phyloP scores from a whole-genome alignment of 371 early-diverging fungal species.

The Mucor mucedo region DNA sequence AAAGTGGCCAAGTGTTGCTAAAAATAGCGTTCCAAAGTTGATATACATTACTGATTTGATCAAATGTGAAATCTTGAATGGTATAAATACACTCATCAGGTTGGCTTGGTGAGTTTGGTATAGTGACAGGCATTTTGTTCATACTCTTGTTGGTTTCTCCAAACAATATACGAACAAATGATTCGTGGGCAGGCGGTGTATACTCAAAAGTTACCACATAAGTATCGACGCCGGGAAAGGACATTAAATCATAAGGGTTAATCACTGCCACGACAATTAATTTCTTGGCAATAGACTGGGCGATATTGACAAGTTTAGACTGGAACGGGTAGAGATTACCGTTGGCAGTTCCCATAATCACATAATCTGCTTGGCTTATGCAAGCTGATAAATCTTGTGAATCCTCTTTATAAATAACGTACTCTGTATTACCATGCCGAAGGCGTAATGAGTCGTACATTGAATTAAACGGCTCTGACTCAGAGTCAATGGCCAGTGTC shows the following conservation, averaged over 20 bases:
- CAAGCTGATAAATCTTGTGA: constrained; percentile 12
- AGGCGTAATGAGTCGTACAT: constrained; percentile 32
- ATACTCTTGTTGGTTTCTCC: constrained; percentile 33
- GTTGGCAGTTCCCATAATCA: constrained; percentile 55
- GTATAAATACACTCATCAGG: not conserved
- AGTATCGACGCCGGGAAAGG: constrained; percentile 43
- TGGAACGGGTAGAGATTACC: constrained; percentile 53
- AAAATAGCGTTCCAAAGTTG: constrained; percentile 37
- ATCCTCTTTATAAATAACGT: constrained; percentile 38
- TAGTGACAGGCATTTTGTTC: constrained; percentile 43
- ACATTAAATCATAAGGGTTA: constrained; percentile 55
- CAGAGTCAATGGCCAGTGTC: constrained; percentile 53
- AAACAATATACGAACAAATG: constrained; percentile 43
- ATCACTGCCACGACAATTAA: constrained; percentile 44
- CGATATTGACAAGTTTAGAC: constrained; percentile 36
- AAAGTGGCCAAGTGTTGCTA: constrained; percentile 35
- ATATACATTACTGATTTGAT: constrained; percentile 23
- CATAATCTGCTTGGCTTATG: constrained; percentile 33
- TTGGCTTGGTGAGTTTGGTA: constrained; percentile 21
- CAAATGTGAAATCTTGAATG: constrained; percentile 4
- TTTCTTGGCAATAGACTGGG: constrained; percentile 23
- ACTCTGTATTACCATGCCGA: constrained; percentile 40
- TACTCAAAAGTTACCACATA: constrained; percentile 54
- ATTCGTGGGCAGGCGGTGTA: constrained; percentile 54
- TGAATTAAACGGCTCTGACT: constrained; percentile 49